phyloP scores from a whole-genome alignment of 2,329 filamentous ascomycete genomes.

The Alternaria dauci region DNA sequence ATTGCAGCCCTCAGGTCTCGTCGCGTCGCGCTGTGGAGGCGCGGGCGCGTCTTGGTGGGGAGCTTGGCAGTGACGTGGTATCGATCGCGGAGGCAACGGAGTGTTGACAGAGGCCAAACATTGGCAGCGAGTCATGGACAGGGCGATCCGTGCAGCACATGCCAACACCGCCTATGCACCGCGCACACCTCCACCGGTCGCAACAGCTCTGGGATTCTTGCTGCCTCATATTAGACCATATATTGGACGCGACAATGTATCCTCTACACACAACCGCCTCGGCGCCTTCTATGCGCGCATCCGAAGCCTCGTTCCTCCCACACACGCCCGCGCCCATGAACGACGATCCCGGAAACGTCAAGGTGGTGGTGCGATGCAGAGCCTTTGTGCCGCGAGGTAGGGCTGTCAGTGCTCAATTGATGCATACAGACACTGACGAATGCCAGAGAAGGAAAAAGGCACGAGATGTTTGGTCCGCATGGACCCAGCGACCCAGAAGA shows the following conservation, averaged over 20 bases:
- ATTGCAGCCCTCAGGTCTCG: slow-evolving; percentile 5
- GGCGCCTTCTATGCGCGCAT: slow-evolving; percentile 55
- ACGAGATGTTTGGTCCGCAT: slow-evolving; percentile 89
- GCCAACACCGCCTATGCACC: slow-evolving; percentile 39
- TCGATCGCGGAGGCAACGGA: slow-evolving; percentile 33
- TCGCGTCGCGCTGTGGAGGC: slow-evolving; percentile 30
- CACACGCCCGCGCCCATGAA: slow-evolving; percentile 42
- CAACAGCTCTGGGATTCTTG: slow-evolving; percentile 34
- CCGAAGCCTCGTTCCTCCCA: slow-evolving; percentile 44
- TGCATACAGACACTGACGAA: slow-evolving; percentile 29
- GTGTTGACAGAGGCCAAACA: slow-evolving; percentile 41
- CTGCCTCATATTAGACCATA: slow-evolving; percentile 34
- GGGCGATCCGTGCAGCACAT: slow-evolving; percentile 25
- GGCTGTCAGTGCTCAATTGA: neutral
- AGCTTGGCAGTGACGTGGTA: slow-evolving; percentile 42
- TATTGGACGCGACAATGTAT: slow-evolving; percentile 43
- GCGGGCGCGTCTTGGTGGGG: slow-evolving; percentile 21
- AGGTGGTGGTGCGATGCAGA: slow-evolving; percentile 60
- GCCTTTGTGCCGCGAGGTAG: slow-evolving; percentile 58
- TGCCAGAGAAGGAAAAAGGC: slow-evolving; percentile 77
- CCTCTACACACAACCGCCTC: slow-evolving; percentile 51
- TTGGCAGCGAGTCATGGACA: slow-evolving; percentile 28
- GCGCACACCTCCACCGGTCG: slow-evolving; percentile 41
- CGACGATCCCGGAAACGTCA: slow-evolving; percentile 59
- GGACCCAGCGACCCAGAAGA: slow-evolving; percentile 86